Evolutionary conservation across 2,329 filamentous ascomycete genomes (phyloP).

Genomic region (Diaporthe citri): DNA sequence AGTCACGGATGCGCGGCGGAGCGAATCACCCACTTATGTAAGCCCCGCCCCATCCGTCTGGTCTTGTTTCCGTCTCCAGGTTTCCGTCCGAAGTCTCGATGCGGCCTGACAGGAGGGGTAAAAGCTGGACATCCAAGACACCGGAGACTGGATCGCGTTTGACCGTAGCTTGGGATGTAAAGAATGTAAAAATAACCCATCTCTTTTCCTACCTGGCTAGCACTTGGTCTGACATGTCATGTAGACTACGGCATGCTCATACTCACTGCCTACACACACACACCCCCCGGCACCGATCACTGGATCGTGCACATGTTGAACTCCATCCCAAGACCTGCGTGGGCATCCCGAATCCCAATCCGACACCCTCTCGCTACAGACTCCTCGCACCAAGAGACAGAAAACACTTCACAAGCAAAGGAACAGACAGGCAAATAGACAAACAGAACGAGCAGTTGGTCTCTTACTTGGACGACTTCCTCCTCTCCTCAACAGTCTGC

Average conservation of each 20-base stretch:
- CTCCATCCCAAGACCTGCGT: not conserved
- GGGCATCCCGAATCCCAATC: not conserved
- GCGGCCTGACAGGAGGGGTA: slow-evolving; percentile 13
- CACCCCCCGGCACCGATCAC: not conserved
- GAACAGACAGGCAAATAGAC: not conserved
- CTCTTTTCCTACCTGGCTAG: not conserved
- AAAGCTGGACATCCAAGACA: slow-evolving; percentile 17
- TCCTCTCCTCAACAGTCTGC: slow-evolving; percentile 11
- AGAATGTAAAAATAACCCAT: not conserved
- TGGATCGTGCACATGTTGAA: not conserved
- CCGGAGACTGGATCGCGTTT: slow-evolving; percentile 9
- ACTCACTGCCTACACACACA: not conserved
- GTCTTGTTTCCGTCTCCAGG: slow-evolving; percentile 21
- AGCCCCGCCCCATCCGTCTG: not conserved
- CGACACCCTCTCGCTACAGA: not conserved
- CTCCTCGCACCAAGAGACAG: not conserved
- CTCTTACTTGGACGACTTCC: not conserved
- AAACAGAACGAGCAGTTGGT: not conserved
- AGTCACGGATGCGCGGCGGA: slow-evolving; percentile 8
- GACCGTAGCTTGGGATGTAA: not conserved
- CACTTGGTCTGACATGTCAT: not conserved
- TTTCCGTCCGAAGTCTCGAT: slow-evolving; percentile 18
- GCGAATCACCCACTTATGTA: slow-evolving; percentile 15
- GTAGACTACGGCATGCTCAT: not conserved
- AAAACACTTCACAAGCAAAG: not conserved